A percentile compares a stretch with the other conserved stretches of the same genome.
phyloP scores from a whole-genome alignment of 148 eudicot species.

The Amaranthus palmeri region DNA sequence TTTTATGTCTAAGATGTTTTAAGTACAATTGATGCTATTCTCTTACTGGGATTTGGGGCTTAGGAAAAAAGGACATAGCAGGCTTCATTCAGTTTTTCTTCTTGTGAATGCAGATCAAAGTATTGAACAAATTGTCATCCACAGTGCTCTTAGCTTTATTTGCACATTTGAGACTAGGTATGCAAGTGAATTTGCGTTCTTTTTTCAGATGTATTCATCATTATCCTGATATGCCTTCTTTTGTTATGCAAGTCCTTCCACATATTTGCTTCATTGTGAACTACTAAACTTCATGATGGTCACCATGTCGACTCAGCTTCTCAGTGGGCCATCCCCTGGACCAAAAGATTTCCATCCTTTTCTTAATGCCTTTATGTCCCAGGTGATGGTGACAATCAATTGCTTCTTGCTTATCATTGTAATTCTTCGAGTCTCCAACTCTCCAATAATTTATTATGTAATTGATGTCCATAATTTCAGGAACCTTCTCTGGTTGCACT shows the following conservation, averaged over 20 bases:
- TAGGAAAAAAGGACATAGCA: not conserved
- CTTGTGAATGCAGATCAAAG: constrained; percentile 46
- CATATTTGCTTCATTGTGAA: constrained; percentile 74
- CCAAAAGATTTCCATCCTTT: constrained; percentile 75
- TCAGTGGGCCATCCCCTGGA: constrained; percentile 77
- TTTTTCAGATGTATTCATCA: not conserved
- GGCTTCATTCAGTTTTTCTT: constrained; percentile 10
- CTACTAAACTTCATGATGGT: constrained; percentile 81
- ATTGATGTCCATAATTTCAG: constrained; percentile 34
- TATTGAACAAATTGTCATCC: constrained; percentile 51
- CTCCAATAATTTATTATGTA: not conserved
- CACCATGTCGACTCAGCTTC: constrained; percentile 92
- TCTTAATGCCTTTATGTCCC: constrained; percentile 68
- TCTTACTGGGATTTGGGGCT: not conserved
- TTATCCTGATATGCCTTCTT: constrained; percentile 23
- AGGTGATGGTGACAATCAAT: constrained; percentile 38
- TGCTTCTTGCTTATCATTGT: not conserved
- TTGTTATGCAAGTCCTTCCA: constrained; percentile 52
- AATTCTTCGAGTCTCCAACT: constrained; percentile 8
- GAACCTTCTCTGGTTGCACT: constrained; percentile 55
- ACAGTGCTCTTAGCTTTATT: constrained; percentile 55
- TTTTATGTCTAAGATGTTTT: no score
- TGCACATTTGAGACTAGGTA: constrained; percentile 83
- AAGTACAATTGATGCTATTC: not conserved
- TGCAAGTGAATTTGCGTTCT: constrained; percentile 8